phyloP scores from a whole-genome alignment of 208 protist genomes.

The Acanthamoeba castellanii region DNA sequence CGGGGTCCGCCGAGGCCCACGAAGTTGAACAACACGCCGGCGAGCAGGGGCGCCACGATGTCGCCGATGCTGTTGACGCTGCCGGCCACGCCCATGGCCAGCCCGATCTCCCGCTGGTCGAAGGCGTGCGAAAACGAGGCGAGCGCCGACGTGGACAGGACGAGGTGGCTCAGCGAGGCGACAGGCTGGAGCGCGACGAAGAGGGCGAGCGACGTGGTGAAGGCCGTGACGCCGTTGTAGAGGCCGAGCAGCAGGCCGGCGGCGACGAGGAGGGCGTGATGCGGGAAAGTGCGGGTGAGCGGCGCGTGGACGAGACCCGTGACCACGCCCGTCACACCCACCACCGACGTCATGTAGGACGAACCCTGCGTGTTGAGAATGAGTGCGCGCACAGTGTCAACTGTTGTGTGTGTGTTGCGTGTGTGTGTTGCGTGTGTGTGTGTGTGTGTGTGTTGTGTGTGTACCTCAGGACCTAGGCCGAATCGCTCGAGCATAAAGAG shows the following conservation, averaged over 20 bases:
- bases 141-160: not conserved
- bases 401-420: too few species aligned
- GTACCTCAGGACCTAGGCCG: constrained; percentile 17
- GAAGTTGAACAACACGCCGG: constrained; percentile 25
- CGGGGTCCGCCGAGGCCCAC: not conserved
- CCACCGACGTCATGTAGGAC: constrained; percentile 38
- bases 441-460: too few species aligned
- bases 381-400: not conserved
- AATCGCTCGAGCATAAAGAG: constrained; percentile 40
- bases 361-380: not conserved
- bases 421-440: too few species aligned
- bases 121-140: constrained; percentile 14
- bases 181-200: constrained; percentile 12
- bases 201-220: constrained; percentile 22
- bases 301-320: constrained; percentile 39
- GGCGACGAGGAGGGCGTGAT: not conserved
- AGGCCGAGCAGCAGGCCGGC: not conserved
- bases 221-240: constrained; percentile 22
- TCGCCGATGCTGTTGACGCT: constrained; percentile 51
- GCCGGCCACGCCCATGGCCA: constrained; percentile 49
- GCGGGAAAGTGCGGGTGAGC: not conserved
- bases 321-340: constrained; percentile 15
- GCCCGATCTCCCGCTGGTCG: constrained; percentile 35
- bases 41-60: not conserved
- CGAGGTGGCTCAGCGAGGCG: not conserved